phyloP scores from a whole-genome alignment of 495 filamentous ascomycete species.

The Jackrogersella multiformis region DNA sequence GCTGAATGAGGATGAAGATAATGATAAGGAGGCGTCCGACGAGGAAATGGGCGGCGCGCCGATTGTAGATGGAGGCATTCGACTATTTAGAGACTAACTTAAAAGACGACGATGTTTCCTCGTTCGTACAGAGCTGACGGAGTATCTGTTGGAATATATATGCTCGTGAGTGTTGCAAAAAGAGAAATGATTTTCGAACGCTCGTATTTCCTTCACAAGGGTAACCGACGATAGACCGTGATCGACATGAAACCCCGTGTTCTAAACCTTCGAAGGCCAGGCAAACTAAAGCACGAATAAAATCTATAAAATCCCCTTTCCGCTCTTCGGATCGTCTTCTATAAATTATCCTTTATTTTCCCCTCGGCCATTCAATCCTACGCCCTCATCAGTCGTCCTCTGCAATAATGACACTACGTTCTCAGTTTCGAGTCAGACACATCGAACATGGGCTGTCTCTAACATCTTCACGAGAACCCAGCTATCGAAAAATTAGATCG shows the following conservation, averaged over 20 bases:
- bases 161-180: constrained; percentile 20
- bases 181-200: constrained; percentile 32
- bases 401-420: neutral
- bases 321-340: neutral
- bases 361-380: neutral
- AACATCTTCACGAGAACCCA: neutral
- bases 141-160: constrained; percentile 13
- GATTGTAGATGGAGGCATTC: constrained; percentile 73
- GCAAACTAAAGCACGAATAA: constrained; percentile 18
- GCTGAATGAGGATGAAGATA: constrained; percentile 74
- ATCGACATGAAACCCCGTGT: constrained; percentile 32
- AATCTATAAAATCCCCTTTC: constrained; percentile 14
- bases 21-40: constrained; percentile 57
- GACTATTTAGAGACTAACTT: constrained; percentile 71
- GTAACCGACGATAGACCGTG: constrained; percentile 26
- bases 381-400: neutral
- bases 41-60: constrained; percentile 65
- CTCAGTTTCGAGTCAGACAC: neutral
- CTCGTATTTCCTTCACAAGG: constrained; percentile 36
- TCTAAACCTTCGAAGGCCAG: constrained; percentile 1
- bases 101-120: constrained; percentile 7
- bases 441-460: neutral
- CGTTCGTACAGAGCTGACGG: neutral
- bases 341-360: neutral
- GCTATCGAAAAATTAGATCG: neutral